Conservation (phyloP, 2,329 filamentous ascomycete species). For the Pyrenophora teres region DNA sequence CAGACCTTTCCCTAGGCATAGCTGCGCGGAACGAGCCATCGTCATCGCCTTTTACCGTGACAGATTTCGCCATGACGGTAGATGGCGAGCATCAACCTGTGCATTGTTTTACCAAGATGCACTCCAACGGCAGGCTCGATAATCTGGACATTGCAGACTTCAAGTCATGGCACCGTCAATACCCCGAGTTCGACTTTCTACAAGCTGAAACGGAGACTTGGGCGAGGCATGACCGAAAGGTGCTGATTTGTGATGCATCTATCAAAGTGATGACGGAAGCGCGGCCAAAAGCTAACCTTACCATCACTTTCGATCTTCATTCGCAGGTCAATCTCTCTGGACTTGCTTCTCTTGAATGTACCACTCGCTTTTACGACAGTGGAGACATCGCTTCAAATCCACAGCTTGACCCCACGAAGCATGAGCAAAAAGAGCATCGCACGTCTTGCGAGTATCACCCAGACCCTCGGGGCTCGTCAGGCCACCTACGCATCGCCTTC, state of each 20-base stretch:
- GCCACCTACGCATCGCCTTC: slow-evolving; percentile 44
- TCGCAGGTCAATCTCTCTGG: slow-evolving; percentile 39
- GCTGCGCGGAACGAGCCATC: slow-evolving; percentile 13
- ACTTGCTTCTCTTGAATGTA: slow-evolving; percentile 39
- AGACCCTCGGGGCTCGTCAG: slow-evolving; percentile 18
- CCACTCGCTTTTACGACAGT: slow-evolving; percentile 43
- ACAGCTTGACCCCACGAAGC: slow-evolving; percentile 26
- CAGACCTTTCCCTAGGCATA: slow-evolving; percentile 18
- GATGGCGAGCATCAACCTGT: slow-evolving; percentile 42
- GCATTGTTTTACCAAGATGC: slow-evolving; percentile 49
- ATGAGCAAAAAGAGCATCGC: slow-evolving; percentile 29
- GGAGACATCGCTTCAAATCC: slow-evolving; percentile 29
- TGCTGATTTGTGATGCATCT: slow-evolving; percentile 50
- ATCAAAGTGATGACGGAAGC: slow-evolving; percentile 49
- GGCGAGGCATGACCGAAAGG: slow-evolving; percentile 34
- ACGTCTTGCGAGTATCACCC: slow-evolving; percentile 27
- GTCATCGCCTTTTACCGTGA: slow-evolving; percentile 28
- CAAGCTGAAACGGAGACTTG: slow-evolving; percentile 24
- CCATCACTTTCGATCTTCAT: slow-evolving; percentile 40
- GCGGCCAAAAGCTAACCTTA: slow-evolving; percentile 42
- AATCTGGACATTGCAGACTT: slow-evolving; percentile 43
- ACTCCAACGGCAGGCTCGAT: slow-evolving; percentile 31
- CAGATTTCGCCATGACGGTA: slow-evolving; percentile 50
- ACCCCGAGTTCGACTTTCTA: slow-evolving; percentile 39
- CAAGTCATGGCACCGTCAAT: slow-evolving; percentile 40